phyloP scores from a whole-genome alignment of 345 rosid genomes.

The Hibiscus tridactylites region DNA sequence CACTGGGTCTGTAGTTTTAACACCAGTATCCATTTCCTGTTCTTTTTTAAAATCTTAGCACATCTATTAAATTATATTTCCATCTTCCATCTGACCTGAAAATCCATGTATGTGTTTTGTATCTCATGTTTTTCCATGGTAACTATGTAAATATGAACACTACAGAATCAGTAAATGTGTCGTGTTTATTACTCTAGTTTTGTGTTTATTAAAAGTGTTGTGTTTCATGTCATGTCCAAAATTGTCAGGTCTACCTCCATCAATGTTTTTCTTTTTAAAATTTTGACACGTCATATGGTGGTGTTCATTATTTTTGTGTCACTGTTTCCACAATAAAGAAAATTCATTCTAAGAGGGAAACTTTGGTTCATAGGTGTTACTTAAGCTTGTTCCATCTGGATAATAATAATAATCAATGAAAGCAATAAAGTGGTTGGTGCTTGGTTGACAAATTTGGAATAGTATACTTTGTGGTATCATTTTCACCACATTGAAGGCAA shows the following conservation, averaged over 20 bases:
- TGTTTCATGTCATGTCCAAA: not conserved
- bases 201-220: not conserved
- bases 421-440: not conserved
- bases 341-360: not conserved
- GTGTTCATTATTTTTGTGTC: not conserved
- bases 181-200: no score
- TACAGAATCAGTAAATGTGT: not conserved
- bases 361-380: not conserved
- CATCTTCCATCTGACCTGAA: not conserved
- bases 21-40: not conserved
- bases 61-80: not conserved
- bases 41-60: not conserved
- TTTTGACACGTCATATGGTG: not conserved
- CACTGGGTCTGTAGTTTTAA: not conserved
- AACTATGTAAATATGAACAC: not conserved
- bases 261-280: not conserved
- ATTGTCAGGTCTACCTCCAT: not conserved
- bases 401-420: not conserved
- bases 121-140: not conserved
- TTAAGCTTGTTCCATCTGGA: not conserved
- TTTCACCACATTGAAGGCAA: not conserved
- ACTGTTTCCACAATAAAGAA: not conserved
- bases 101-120: not conserved
- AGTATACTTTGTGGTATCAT: not conserved
- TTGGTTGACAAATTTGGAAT: not conserved